A percentile compares a stretch with the other conserved stretches of the same genome.
These are phyloP conservation scores for Basidiobolus meristosporus DNA, from an alignment of 371 early-diverging fungal genomes.

Conservation along the genomic window DNA sequence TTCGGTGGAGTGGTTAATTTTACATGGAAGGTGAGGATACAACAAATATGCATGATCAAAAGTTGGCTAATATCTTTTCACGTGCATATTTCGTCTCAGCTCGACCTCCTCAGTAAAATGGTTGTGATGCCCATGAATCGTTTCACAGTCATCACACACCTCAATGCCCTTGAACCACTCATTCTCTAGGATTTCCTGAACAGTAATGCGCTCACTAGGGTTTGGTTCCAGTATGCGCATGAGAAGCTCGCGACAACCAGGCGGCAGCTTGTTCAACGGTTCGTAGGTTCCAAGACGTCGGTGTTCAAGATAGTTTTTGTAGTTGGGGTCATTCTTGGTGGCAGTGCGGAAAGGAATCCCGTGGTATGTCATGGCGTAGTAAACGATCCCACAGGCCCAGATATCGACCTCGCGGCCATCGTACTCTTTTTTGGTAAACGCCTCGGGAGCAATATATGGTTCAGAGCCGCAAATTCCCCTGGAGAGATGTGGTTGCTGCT, in stretches of 20 bases:
- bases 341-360: constrained; percentile 60
- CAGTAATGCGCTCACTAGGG: constrained; percentile 36
- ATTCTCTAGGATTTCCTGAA: constrained; percentile 30
- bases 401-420: constrained; percentile 63
- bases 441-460: constrained; percentile 86
- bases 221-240: constrained; percentile 69
- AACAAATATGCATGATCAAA: too few species aligned
- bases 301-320: constrained; percentile 26
- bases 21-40: too few species aligned
- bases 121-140: background rate
- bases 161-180: constrained; percentile 49
- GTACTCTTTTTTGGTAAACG: constrained; percentile 39
- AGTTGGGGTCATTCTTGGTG: constrained; percentile 36
- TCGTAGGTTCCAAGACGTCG: constrained; percentile 22
- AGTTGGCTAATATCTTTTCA: too few species aligned
- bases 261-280: constrained; percentile 31
- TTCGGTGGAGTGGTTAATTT: too few species aligned
- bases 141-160: constrained; percentile 10
- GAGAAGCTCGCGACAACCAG: constrained; percentile 26
- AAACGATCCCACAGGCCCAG: constrained; percentile 73
- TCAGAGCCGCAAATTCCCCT: constrained; percentile 68
- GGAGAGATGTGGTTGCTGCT: constrained; percentile 35
- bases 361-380: constrained; percentile 56
- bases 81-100: too few species aligned
- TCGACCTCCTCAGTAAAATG: background rate